phyloP scores from a whole-genome alignment of 2,329 filamentous ascomycete genomes.

The Waltergamsia citrina region DNA sequence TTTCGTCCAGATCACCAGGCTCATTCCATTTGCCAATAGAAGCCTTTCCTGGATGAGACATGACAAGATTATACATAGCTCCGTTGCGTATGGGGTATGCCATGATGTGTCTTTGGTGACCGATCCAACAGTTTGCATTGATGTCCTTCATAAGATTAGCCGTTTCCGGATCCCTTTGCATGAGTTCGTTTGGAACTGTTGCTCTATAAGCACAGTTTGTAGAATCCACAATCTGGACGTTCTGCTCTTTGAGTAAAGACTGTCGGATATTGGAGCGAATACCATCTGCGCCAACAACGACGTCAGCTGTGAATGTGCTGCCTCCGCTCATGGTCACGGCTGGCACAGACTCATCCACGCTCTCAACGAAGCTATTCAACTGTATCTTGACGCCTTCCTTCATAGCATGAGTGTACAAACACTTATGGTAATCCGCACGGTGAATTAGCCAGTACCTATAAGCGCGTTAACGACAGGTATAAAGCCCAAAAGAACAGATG shows the following conservation, averaged over 20 bases:
- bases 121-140: conserved; percentile 6
- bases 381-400: conserved; percentile 6
- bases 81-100: conserved; percentile 5
- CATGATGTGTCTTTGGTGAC: conserved; percentile 5
- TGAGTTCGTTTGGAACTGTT: conserved; percentile 3
- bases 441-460: conserved; percentile 7
- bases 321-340: neutral
- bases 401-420: conserved; percentile 6
- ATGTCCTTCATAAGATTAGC: conserved; percentile 4
- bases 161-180: neutral
- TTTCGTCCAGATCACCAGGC: conserved; percentile 5
- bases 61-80: conserved; percentile 5
- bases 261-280: conserved; percentile 4
- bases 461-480: no score
- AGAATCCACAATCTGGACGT: conserved; percentile 2
- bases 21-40: conserved; percentile 4
- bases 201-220: conserved; percentile 5
- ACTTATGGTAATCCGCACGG: conserved; percentile 9
- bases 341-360: neutral
- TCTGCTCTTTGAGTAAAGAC: conserved; percentile 2
- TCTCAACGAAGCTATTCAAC: conserved; percentile 1
- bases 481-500: no score
- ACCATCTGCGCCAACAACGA: conserved; percentile 6
- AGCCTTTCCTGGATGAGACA: conserved; percentile 4
- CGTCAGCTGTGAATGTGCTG: conserved; percentile 5